phyloP scores from a whole-genome alignment of 2,329 filamentous ascomycete species.

The Sclerotinia trifoliorum region DNA sequence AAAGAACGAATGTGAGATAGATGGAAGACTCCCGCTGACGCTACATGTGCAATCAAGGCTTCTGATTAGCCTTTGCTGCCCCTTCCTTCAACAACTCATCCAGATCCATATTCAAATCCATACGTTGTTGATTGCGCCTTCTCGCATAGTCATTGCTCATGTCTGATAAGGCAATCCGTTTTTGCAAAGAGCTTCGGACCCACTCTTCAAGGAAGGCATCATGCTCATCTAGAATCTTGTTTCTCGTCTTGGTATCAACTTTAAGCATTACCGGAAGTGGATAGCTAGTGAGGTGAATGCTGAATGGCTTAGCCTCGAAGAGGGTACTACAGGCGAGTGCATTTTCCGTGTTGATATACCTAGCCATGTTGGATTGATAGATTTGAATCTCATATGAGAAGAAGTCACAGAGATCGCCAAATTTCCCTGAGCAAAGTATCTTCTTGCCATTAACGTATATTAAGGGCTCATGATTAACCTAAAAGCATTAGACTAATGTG shows the following conservation, averaged over 20 bases:
- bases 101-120: background rate
- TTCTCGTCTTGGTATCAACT: background rate
- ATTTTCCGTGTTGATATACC: conserved; percentile 4
- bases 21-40: background rate
- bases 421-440: conserved; percentile 3
- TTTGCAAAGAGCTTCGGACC: conserved; percentile 7
- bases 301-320: conserved; percentile 10
- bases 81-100: conserved; percentile 13
- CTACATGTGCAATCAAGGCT: background rate
- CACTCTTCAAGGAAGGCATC: conserved; percentile 13
- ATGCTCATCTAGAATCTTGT: conserved; percentile 6
- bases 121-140: background rate
- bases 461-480: background rate
- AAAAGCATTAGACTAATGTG: background rate
- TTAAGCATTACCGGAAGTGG: conserved; percentile 7
- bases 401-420: conserved; percentile 14
- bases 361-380: conserved; percentile 8
- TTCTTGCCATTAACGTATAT: conserved; percentile 14
- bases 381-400: conserved; percentile 11
- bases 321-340: conserved; percentile 13
- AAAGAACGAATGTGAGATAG: background rate
- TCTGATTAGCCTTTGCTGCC: background rate
- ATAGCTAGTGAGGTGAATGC: conserved; percentile 5
- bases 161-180: conserved; percentile 3
- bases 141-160: conserved; percentile 4